phyloP scores from a whole-genome alignment of 129 eudicot genomes.

The Flaveria bidentis region DNA sequence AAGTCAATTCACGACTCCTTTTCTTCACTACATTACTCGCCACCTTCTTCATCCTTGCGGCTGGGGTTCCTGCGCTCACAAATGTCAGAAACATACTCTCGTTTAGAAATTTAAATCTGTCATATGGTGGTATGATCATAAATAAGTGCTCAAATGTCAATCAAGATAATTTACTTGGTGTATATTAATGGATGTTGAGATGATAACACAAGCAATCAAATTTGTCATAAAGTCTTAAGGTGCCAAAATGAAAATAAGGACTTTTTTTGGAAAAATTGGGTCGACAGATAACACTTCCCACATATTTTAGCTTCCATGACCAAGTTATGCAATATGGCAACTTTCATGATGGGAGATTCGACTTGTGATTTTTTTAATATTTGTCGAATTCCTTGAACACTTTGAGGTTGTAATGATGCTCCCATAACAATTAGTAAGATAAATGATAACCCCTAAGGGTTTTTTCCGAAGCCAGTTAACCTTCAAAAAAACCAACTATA shows the following conservation, averaged over 20 bases:
- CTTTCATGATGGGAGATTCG: too few species aligned
- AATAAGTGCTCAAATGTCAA: neutral
- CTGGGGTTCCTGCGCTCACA: conserved; percentile 77
- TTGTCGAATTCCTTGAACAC: too few species aligned
- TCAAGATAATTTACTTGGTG: neutral
- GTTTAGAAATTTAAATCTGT: conserved; percentile 12
- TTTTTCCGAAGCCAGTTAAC: too few species aligned
- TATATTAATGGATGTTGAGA: neutral
- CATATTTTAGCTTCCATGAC: neutral
- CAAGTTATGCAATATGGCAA: too few species aligned
- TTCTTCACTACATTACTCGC: conserved; percentile 80
- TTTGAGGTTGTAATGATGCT: neutral
- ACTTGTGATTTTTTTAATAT: too few species aligned
- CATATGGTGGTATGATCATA: conserved; percentile 4
- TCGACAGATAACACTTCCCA: neutral
- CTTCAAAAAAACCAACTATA: too few species aligned
- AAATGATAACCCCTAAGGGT: neutral
- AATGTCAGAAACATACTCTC: conserved; percentile 6
- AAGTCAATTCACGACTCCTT: conserved; percentile 91
- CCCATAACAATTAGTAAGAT: conserved; percentile 6
- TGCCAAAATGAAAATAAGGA: neutral
- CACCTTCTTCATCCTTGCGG: conserved; percentile 99
- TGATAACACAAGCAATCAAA: neutral
- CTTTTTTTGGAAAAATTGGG: neutral
- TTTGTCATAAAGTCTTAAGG: neutral